Base-by-base conservation (phyloP, 129 eudicot genomes). In the Gnaphalium uliginosum region DNA sequence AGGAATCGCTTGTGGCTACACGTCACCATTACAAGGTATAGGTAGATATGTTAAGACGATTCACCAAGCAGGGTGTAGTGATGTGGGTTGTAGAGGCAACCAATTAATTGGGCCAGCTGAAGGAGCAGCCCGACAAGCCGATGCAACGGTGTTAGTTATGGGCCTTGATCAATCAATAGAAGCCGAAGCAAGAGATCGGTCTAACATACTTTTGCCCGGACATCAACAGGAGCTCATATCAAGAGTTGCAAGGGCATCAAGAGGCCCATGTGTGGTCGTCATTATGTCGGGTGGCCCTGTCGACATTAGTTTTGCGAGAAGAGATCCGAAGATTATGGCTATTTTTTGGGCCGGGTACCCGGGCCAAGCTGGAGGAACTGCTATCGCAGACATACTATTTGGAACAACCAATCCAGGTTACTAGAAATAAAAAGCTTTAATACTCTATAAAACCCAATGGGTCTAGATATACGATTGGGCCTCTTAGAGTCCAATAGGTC, bases 271-370 rank as follows among this genome's bases (percentile, higher is more conserved):
- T 29, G 79, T 90, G 10, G 71, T 94, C 24, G 93, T 94, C 75
- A 30, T 94, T 56, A 94, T 89, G 97, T 90, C 97, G 0, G 98
- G 98, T 50, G 91, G 96, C 54, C 93, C 98, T 2, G 37, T 94
- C 66, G 98, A 94, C 77, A 79, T 94, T 27, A 37, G 87, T 61
- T 94, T 90, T 57, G 97, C 96, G 2, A 87, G 79, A 69, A 84
- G 81, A 17, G 90, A 94, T 76, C 98, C 97, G 1, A 76, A 68
- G 3, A 81, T 94, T 75, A 51, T 79, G 7, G 84, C 96, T 43
- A 94, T 90, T 21, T 58, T 90, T 18, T 94, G 98, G 98, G 98
- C 83, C 6, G 98, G 98, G 15, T 94, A 94, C 60, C 98, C 98
- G 0, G 98, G 98, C 17, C 96, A 94, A 82, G 79, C 92, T 4